Conservation (phyloP, 108 stramenopile genomes). For the Skeletonema tropicum region DNA sequence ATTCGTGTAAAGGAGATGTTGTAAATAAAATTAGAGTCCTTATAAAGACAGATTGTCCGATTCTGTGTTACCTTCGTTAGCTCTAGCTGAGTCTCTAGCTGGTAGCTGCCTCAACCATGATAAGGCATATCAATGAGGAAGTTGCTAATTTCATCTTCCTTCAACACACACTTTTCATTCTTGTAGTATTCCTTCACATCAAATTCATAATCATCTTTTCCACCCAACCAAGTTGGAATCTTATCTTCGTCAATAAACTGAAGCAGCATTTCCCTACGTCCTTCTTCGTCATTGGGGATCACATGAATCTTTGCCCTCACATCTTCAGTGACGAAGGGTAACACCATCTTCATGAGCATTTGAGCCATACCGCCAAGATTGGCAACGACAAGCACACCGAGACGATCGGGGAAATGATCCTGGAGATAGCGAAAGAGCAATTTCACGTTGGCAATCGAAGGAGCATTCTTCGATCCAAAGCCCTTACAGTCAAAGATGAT, state of each 20-base stretch:
- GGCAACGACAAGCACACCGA: constrained; percentile 62
- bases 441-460: constrained; percentile 55
- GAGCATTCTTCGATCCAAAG: constrained; percentile 45
- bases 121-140: constrained; percentile 68
- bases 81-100: not conserved
- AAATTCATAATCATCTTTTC: constrained; percentile 62
- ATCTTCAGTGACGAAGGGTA: constrained; percentile 69
- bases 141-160: constrained; percentile 51
- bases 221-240: constrained; percentile 71
- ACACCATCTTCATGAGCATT: constrained; percentile 64
- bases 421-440: constrained; percentile 62
- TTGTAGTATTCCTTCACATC: constrained; percentile 57
- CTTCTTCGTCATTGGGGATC: constrained; percentile 50
- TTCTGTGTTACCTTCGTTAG: not conserved
- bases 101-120: constrained; percentile 35
- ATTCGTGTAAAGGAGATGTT: too few species aligned
- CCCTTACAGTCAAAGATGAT: constrained; percentile 62
- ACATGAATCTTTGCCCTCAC: constrained; percentile 74
- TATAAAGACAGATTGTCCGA: too few species aligned
- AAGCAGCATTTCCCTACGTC: constrained; percentile 50
- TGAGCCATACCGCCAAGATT: constrained; percentile 62
- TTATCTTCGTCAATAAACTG: constrained; percentile 59
- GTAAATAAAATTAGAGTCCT: too few species aligned
- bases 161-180: constrained; percentile 33
- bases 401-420: constrained; percentile 79